A percentile compares a stretch with the other conserved stretches of the same genome.
phyloP scores from a whole-genome alignment of 2,329 filamentous ascomycete species.

The Penicillium psychrosexuale region DNA sequence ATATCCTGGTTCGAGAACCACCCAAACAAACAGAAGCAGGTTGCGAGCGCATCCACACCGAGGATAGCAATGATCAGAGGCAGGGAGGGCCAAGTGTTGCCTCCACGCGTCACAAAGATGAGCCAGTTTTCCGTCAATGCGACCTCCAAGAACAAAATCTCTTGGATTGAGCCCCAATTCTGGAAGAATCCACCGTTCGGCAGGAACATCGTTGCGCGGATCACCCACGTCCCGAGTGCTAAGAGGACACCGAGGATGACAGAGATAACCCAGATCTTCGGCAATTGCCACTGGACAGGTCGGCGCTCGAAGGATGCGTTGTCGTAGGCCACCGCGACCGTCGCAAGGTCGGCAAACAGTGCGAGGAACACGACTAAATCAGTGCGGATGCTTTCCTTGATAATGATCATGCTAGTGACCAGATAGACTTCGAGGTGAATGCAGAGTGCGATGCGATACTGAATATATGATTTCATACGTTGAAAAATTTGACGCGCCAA shows the following conservation, averaged over 20 bases:
- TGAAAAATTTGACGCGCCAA: conserved; percentile 68
- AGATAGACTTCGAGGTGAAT: conserved; percentile 74
- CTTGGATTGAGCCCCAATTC: conserved; percentile 71
- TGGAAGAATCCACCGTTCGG: conserved; percentile 69
- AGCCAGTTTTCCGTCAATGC: conserved; percentile 94
- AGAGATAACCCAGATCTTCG: conserved; percentile 75
- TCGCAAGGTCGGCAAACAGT: conserved; percentile 75
- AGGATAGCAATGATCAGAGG: conserved; percentile 69
- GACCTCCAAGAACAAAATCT: conserved; percentile 83
- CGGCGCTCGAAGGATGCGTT: conserved; percentile 74
- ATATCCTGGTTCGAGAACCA: conserved; percentile 62
- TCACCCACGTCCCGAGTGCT: conserved; percentile 69
- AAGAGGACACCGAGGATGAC: conserved; percentile 61
- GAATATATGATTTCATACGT: conserved; percentile 76
- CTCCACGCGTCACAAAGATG: conserved; percentile 89
- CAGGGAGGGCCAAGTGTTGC: conserved; percentile 69
- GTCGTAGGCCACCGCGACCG: conserved; percentile 77
- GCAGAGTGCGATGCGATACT: conserved; percentile 73
- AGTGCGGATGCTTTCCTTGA: conserved; percentile 72
- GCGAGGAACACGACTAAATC: conserved; percentile 77
- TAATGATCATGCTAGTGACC: conserved; percentile 73
- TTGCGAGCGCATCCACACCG: conserved; percentile 67
- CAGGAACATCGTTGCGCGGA: conserved; percentile 68
- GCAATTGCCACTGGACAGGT: conserved; percentile 77
- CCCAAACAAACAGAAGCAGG: conserved; percentile 72